These are phyloP conservation scores for Lipomyces lipofer DNA, from an alignment of 805 yeast genomes.

Conservation along the genomic window DNA sequence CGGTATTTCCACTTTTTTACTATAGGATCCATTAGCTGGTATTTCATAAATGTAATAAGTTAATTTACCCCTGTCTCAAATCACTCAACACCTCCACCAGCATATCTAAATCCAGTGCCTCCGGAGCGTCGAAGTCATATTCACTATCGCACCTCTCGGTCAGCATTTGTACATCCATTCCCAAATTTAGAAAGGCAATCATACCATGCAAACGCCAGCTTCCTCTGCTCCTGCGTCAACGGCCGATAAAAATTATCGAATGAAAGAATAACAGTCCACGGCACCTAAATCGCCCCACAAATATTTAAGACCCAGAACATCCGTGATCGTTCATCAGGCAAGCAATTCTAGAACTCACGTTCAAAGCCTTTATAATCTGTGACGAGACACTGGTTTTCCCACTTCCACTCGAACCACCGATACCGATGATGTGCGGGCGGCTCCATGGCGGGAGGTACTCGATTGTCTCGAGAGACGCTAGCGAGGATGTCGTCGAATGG, in stretches of 20 bases:
- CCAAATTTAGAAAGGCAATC: constrained; percentile 15
- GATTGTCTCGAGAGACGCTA: constrained; percentile 12
- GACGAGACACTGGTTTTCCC: constrained; percentile 94
- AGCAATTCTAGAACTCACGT: constrained; percentile 31
- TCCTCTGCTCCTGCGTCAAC: constrained; percentile 59
- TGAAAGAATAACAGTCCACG: constrained; percentile 90
- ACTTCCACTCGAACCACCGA: constrained; percentile 84
- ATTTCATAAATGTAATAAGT: not conserved
- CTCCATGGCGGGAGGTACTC: constrained; percentile 82
- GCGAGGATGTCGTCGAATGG: constrained; percentile 4
- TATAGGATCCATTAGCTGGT: not conserved
- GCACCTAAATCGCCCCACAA: constrained; percentile 60
- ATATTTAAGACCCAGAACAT: too few relatives aligned
- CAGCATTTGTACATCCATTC: not conserved
- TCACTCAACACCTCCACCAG: constrained; percentile 61
- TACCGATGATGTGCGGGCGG: constrained; percentile 81
- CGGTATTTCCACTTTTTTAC: constrained; percentile 62
- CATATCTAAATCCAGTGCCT: constrained; percentile 77
- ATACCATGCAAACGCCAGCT: constrained; percentile 55
- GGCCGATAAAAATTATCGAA: constrained; percentile 90
- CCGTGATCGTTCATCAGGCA: not conserved
- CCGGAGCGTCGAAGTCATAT: constrained; percentile 85
- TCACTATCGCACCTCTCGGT: constrained; percentile 44
- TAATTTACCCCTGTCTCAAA: constrained; percentile 76
- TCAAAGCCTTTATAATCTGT: constrained; percentile 66